These are phyloP conservation scores for Sordariomycetes sp. DNA, from an alignment of 2,329 filamentous ascomycete species.

Conservation along the genomic window DNA sequence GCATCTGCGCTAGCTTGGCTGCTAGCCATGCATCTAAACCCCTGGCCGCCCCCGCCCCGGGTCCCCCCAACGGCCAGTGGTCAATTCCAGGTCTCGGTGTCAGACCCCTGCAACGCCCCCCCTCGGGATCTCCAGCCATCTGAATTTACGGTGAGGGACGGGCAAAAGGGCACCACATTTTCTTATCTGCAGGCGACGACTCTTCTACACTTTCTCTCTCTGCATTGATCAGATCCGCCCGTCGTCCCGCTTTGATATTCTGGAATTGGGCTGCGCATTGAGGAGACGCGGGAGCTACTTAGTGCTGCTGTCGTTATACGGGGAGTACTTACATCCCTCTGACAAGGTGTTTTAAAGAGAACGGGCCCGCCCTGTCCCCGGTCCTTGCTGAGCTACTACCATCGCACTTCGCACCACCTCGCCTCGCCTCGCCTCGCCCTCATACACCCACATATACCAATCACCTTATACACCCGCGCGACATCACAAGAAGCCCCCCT, in stretches of 20 bases:
- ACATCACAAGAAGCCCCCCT: not conserved
- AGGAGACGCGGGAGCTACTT: no score
- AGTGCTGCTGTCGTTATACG: no score
- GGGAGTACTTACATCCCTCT: no score
- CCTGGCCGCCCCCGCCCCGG: no score
- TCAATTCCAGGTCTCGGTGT: not conserved
- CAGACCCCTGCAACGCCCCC: not conserved
- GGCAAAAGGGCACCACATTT: not conserved
- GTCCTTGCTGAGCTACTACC: no score
- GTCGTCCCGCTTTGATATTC: not conserved
- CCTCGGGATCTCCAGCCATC: conserved; percentile 1
- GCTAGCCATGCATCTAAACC: no score
- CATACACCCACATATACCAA: not conserved
- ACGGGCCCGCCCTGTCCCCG: no score
- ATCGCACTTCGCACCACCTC: conserved; percentile 1
- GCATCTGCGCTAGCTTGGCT: no score
- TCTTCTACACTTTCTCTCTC: not conserved
- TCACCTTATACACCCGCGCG: not conserved
- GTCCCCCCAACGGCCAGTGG: no score
- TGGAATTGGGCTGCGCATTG: no score
- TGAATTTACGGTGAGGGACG: conserved; percentile 6
- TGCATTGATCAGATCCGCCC: not conserved
- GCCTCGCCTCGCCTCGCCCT: not conserved
- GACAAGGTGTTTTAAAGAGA: no score
- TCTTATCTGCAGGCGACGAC: not conserved